A percentile compares a stretch with the other conserved stretches of the same genome.
These are phyloP conservation scores for Cupressus sempervirens DNA, from an alignment of 75 land plant species.

Conservation along the genomic window DNA sequence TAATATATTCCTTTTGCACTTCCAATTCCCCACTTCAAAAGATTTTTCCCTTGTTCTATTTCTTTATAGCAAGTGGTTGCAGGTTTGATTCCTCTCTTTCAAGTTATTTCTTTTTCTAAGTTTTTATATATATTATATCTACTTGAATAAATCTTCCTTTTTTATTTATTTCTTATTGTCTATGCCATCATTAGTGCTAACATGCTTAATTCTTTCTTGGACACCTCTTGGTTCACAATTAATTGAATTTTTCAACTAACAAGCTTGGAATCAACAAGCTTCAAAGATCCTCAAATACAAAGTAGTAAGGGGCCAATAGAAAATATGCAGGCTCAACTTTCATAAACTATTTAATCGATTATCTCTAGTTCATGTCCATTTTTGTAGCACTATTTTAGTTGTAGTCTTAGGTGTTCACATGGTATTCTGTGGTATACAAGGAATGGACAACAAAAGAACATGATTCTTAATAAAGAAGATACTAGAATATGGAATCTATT, in stretches of 20 bases:
- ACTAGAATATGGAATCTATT: no score
- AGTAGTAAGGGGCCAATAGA: not conserved
- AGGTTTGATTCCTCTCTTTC: not conserved
- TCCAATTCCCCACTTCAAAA: no score
- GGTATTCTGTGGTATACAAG: not conserved
- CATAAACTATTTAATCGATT: no score
- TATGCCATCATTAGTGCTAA: not conserved
- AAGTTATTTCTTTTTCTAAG: no score
- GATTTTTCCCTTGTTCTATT: not conserved
- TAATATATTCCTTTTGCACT: not conserved
- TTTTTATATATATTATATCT: no score
- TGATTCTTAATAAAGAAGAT: no score
- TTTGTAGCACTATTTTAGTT: not conserved
- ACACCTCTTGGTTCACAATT: no score
- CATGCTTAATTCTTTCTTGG: not conserved
- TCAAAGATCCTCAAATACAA: not conserved
- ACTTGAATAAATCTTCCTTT: not conserved
- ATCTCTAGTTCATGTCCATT: not conserved
- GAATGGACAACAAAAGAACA: no score
- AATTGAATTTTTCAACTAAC: no score
- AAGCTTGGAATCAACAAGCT: not conserved
- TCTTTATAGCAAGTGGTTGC: not conserved
- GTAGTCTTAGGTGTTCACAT: not conserved
- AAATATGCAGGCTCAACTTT: not conserved
- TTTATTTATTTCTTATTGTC: not conserved